These are phyloP conservation scores for Dioscorea dumetorum DNA, from an alignment of 106 monocot species.

Conservation along the genomic window DNA sequence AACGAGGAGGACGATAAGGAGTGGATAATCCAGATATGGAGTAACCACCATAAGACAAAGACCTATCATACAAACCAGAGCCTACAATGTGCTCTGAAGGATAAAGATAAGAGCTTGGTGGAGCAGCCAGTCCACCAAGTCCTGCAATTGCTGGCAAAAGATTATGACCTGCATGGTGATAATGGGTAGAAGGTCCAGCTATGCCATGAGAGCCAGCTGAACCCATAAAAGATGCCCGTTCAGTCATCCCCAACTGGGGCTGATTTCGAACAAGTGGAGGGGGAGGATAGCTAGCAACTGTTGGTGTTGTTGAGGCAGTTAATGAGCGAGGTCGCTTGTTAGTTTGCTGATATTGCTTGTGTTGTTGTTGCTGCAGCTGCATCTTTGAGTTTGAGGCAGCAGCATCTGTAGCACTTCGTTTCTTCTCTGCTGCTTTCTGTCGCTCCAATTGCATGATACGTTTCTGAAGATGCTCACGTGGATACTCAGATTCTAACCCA, in stretches of 20 bases:
- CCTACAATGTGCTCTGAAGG: slow-evolving; percentile 16
- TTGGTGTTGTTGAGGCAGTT: not conserved
- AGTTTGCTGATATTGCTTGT: slow-evolving; percentile 10
- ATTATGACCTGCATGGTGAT: slow-evolving; percentile 17
- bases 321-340: slow-evolving; percentile 30
- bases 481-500: slow-evolving; percentile 47
- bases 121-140: slow-evolving; percentile 12
- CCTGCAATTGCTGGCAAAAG: slow-evolving; percentile 7
- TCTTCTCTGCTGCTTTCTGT: slow-evolving; percentile 28
- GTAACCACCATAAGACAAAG: slow-evolving; percentile 15
- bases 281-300: slow-evolving; percentile 7
- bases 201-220: slow-evolving; percentile 25
- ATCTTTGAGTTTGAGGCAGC: slow-evolving; percentile 17
- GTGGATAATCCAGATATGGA: not conserved
- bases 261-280: slow-evolving; percentile 11
- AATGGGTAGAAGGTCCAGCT: slow-evolving; percentile 8
- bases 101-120: slow-evolving; percentile 26
- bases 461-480: slow-evolving; percentile 35
- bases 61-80: slow-evolving; percentile 31
- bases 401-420: slow-evolving; percentile 8
- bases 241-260: slow-evolving; percentile 11
- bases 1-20: slow-evolving; percentile 9
- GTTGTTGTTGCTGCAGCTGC: slow-evolving; percentile 9
- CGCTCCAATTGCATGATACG: slow-evolving; percentile 36
- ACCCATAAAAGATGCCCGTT: slow-evolving; percentile 26